A percentile compares a stretch with the other conserved stretches of the same genome.
phyloP scores from a whole-genome alignment of 176 grass and related monocot species.

The Chrysopogon serrulatus region DNA sequence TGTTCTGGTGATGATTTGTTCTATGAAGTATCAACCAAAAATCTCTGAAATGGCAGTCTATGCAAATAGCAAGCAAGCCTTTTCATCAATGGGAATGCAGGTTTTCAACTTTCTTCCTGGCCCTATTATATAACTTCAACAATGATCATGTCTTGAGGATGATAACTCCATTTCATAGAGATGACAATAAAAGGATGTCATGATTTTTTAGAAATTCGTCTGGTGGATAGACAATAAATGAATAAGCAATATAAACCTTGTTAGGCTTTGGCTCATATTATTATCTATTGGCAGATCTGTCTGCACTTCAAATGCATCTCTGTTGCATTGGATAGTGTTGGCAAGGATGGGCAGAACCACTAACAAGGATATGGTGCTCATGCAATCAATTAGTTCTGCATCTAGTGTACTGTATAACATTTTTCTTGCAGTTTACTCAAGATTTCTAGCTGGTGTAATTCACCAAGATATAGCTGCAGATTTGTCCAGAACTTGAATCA shows the following conservation, averaged over 20 bases:
- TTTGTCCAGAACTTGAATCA: neutral
- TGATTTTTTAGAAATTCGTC: neutral
- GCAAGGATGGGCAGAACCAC: neutral
- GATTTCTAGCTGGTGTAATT: neutral
- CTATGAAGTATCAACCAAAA: neutral
- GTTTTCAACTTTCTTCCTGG: neutral
- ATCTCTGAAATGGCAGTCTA: neutral
- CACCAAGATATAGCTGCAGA: neutral
- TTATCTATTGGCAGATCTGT: neutral
- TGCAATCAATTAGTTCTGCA: neutral
- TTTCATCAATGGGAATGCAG: neutral
- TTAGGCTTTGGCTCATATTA: neutral
- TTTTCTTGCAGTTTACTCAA: conserved; percentile 2
- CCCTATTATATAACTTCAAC: neutral
- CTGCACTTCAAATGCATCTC: neutral
- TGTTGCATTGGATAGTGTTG: neutral
- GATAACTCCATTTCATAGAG: neutral
- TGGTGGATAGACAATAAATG: neutral
- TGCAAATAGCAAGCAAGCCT: neutral
- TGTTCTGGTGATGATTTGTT: neutral
- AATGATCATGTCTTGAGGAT: neutral
- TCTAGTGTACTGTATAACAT: neutral
- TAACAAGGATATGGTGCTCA: neutral
- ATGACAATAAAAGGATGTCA: neutral
- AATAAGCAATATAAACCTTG: conserved; percentile 5